Percentiles rank a stretch among this genome's conserved stretches.
Evolutionary conservation across 108 stramenopile genomes (phyloP).

Genomic region (Nannochloropsis oceanica): DNA sequence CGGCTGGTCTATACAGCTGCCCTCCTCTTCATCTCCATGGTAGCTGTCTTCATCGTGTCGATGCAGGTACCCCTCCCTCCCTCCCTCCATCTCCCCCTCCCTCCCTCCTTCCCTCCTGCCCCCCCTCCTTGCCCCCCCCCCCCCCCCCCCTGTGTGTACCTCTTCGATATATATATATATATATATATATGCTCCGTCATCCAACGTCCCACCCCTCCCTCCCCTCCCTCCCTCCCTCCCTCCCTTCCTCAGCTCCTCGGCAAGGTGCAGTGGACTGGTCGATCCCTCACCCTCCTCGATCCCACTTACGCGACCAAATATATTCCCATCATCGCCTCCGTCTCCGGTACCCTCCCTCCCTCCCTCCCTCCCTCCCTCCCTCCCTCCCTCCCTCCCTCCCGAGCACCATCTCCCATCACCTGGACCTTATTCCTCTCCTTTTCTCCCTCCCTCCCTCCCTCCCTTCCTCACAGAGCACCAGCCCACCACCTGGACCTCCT

Average conservation of each 20-base stretch:
- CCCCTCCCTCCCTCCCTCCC: too few species aligned
- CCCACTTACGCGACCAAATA: slow-evolving; percentile 69
- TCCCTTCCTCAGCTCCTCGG: slow-evolving; percentile 39
- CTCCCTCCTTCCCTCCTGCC: too few species aligned
- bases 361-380: slow-evolving; percentile 64
- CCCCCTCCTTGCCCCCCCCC: too few species aligned
- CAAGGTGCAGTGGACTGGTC: slow-evolving; percentile 39
- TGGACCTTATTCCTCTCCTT: slow-evolving; percentile 76
- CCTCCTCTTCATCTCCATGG: too few species aligned
- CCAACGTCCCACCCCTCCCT: too few species aligned
- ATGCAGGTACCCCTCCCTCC: too few species aligned
- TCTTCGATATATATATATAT: too few species aligned
- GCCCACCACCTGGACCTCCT: slow-evolving; percentile 75
- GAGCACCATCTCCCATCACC: slow-evolving; percentile 79
- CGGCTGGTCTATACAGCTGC: slow-evolving; percentile 41
- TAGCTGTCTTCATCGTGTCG: too few species aligned
- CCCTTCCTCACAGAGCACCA: slow-evolving; percentile 99
- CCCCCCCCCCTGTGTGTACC: too few species aligned
- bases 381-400: slow-evolving; percentile 58
- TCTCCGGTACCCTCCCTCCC: too few species aligned
- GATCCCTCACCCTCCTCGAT: slow-evolving; percentile 42
- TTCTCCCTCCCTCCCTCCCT: slow-evolving; percentile 76
- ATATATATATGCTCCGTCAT: too few species aligned
- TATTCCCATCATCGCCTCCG: slow-evolving; percentile 50
- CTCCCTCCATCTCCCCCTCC: too few species aligned